Evolutionary conservation across 345 rosid species (phyloP).

Genomic region (Melaleuca alternifolia): DNA sequence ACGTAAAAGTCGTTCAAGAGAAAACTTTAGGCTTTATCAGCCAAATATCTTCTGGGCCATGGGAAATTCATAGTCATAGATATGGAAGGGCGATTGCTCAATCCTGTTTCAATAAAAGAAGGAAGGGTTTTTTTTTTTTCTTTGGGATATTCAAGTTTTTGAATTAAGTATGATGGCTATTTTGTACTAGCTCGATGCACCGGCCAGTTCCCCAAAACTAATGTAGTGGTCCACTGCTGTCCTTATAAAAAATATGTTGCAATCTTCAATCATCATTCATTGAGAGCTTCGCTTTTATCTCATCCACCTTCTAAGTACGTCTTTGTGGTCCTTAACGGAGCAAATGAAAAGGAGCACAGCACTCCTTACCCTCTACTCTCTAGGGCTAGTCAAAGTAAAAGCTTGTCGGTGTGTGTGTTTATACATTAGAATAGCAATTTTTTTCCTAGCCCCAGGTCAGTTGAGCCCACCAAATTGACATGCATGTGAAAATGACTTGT

Average conservation of each 20-base stretch:
- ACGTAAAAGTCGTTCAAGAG: no score
- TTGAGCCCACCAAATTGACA: background rate
- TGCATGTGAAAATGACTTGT: background rate
- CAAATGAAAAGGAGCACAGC: background rate
- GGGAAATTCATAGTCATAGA: no score
- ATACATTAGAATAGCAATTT: background rate
- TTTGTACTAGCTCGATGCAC: background rate
- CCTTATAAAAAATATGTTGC: background rate
- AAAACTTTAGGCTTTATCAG: no score
- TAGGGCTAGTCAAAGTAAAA: background rate
- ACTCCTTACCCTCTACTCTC: background rate
- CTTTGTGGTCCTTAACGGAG: background rate
- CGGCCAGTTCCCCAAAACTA: background rate
- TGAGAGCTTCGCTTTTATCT: background rate
- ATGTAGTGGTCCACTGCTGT: background rate
- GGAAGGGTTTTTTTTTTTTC: no score
- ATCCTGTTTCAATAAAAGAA: no score
- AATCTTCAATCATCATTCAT: background rate
- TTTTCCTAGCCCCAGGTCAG: background rate
- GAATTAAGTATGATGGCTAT: background rate
- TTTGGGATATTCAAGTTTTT: background rate
- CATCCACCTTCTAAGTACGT: background rate
- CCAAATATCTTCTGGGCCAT: no score
- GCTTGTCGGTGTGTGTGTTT: background rate
- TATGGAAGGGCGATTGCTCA: no score